Evolutionary conservation across 2,329 filamentous ascomycete species (phyloP).

Genomic region (Aspergillus bombycis): DNA sequence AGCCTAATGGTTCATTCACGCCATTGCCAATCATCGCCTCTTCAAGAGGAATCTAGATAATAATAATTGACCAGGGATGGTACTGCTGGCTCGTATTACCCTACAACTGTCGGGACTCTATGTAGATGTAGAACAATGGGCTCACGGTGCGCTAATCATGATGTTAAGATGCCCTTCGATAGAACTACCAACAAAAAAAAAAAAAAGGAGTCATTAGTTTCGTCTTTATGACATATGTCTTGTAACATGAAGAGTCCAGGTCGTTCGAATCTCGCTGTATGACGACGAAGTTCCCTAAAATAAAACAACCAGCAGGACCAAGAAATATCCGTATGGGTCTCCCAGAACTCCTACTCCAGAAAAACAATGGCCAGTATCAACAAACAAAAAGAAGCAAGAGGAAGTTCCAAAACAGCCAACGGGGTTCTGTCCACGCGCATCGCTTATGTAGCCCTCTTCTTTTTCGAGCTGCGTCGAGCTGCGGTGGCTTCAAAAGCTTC

Average conservation of each 20-base stretch:
- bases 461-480: conserved; percentile 44
- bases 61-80: background rate
- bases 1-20: background rate
- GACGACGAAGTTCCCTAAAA: background rate
- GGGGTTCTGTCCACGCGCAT: background rate
- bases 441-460: conserved; percentile 30
- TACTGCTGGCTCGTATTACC: background rate
- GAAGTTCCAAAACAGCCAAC: conserved; percentile 2
- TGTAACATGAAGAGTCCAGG: background rate
- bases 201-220: background rate
- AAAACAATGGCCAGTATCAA: background rate
- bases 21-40: too few relatives aligned
- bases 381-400: conserved; percentile 5
- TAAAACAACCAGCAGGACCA: background rate
- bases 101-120: background rate
- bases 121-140: background rate
- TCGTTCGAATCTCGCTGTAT: background rate
- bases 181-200: background rate
- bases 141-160: background rate
- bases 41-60: too few relatives aligned
- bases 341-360: conserved; percentile 2
- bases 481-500: conserved; percentile 58
- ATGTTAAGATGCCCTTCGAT: background rate
- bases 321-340: background rate
- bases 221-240: background rate